A percentile compares a stretch with the other conserved stretches of the same genome.
These are phyloP conservation scores for Backusella circina DNA, from an alignment of 192 early-diverging fungal genomes.

Conservation along the genomic window DNA sequence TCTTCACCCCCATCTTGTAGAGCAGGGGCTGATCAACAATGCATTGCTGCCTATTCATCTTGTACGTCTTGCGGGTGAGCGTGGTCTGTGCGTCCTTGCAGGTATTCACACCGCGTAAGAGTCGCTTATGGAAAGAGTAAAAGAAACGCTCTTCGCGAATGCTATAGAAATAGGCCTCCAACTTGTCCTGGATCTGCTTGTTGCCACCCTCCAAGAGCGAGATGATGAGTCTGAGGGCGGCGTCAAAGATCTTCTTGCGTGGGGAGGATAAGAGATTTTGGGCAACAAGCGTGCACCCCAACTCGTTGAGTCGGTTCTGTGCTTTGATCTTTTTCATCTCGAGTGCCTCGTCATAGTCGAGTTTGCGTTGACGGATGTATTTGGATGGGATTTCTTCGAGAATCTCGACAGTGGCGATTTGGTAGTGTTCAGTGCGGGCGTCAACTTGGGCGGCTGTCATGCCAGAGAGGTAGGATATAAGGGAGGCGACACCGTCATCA, in stretches of 20 bases:
- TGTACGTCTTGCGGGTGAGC: neutral
- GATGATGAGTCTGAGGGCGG: conserved; percentile 13
- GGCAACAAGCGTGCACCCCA: conserved; percentile 17
- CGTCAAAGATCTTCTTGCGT: conserved; percentile 9
- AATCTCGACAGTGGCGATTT: conserved; percentile 16
- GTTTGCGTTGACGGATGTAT: conserved; percentile 3
- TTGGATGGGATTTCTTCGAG: conserved; percentile 12
- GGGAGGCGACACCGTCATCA: conserved; percentile 10
- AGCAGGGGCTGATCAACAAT: neutral
- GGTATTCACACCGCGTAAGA: conserved; percentile 1
- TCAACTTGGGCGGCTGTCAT: conserved; percentile 12
- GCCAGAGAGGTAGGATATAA: conserved; percentile 17
- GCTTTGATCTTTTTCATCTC: conserved; percentile 13
- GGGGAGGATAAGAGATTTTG: conserved; percentile 23
- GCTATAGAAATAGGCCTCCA: conserved; percentile 25
- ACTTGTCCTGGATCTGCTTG: conserved; percentile 16
- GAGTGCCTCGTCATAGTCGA: neutral
- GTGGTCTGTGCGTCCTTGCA: conserved; percentile 18
- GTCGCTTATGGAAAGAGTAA: conserved; percentile 23
- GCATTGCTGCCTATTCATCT: conserved; percentile 18
- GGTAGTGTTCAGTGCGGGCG: conserved; percentile 13
- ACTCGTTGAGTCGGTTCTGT: conserved; percentile 14
- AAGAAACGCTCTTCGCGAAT: conserved; percentile 26
- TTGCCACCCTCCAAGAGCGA: conserved; percentile 21
- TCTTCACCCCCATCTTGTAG: neutral